These are phyloP conservation scores for Periconia digitata DNA, from an alignment of 2,329 filamentous ascomycete genomes.

Conservation along the genomic window DNA sequence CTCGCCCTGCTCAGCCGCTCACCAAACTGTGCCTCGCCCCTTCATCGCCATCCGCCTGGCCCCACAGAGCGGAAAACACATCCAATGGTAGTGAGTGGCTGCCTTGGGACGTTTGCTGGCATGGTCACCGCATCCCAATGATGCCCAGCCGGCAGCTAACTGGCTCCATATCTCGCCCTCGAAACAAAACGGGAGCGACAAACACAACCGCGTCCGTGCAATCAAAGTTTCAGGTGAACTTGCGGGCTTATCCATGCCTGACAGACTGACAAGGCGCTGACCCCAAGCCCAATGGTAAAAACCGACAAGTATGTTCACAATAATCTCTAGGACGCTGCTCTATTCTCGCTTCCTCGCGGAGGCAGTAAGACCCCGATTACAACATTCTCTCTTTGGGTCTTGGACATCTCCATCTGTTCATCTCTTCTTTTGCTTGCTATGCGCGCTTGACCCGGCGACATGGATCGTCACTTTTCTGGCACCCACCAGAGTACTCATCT, in stretches of 20 bases:
- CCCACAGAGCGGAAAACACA: not conserved
- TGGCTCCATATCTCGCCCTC: conserved; percentile 14
- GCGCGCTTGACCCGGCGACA: not conserved
- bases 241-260: conserved; percentile 20
- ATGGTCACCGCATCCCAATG: conserved; percentile 4
- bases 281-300: not conserved
- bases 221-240: conserved; percentile 30
- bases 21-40: not conserved
- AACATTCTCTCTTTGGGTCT: not conserved
- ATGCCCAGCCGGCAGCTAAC: conserved; percentile 9
- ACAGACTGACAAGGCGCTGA: conserved; percentile 5
- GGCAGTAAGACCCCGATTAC: conserved; percentile 7
- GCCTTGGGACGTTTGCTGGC: conserved; percentile 1
- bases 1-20: not conserved
- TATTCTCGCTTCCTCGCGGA: conserved; percentile 2
- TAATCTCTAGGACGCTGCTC: not conserved
- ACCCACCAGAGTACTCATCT: conserved; percentile 9
- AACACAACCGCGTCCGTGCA: conserved; percentile 13
- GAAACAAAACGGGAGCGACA: conserved; percentile 23
- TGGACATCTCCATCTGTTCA: not conserved
- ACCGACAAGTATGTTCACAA: not conserved
- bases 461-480: conserved; percentile 10
- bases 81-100: not conserved
- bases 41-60: no score
- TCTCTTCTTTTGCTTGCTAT: not conserved